Conservation (phyloP, 129 eudicot genomes). For the Kitagawia praeruptora region DNA sequence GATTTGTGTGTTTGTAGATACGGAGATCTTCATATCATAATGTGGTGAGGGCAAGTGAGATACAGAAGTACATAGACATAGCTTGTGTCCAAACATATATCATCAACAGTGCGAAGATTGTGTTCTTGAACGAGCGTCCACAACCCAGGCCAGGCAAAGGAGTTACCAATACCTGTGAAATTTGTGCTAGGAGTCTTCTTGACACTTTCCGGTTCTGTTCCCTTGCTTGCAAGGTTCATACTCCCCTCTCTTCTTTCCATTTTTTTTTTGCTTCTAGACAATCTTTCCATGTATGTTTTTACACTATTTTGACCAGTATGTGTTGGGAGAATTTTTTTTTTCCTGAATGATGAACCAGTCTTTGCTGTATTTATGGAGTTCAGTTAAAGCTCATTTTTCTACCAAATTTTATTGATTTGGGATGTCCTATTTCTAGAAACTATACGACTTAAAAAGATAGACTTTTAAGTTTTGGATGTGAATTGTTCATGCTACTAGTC, state of each 20-base stretch:
- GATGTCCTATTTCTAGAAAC: neutral
- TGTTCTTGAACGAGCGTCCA: conserved; percentile 51
- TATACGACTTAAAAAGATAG: neutral
- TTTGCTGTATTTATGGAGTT: no score
- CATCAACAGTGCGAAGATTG: conserved; percentile 50
- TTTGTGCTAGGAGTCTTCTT: conserved; percentile 40
- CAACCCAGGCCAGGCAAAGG: conserved; percentile 51
- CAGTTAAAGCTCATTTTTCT: neutral
- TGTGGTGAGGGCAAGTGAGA: conserved; percentile 59
- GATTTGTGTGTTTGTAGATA: conserved; percentile 20
- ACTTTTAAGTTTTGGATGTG: neutral
- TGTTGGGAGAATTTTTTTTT: neutral
- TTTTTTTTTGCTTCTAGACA: no score
- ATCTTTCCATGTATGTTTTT: neutral
- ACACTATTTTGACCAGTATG: neutral
- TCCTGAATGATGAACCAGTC: neutral
- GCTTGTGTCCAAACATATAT: conserved; percentile 56
- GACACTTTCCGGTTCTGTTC: conserved; percentile 55
- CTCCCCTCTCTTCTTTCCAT: neutral
- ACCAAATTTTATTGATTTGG: neutral
- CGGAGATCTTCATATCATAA: conserved; percentile 51
- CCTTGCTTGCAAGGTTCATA: conserved; percentile 49
- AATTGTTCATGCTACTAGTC: neutral
- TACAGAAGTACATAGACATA: conserved; percentile 44
- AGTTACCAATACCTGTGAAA: conserved; percentile 39